A percentile compares a stretch with the other conserved stretches of the same genome.
phyloP scores from a whole-genome alignment of 2,329 filamentous ascomycete species.

The Colletotrichum chlorophyti region DNA sequence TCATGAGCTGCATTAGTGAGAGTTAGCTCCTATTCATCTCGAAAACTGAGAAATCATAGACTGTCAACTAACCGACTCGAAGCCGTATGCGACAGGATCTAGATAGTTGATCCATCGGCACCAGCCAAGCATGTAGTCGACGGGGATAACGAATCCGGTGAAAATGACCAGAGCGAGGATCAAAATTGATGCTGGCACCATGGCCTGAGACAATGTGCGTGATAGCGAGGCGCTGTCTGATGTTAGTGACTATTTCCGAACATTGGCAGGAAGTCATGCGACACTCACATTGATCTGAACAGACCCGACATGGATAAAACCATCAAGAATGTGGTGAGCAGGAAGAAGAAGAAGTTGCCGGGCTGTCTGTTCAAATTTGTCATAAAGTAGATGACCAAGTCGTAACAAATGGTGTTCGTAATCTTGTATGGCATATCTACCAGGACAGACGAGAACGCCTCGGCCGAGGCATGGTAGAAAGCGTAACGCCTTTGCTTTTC shows the following conservation, averaged over 20 bases:
- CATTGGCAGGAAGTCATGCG: no score
- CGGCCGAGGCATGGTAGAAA: slow-evolving; percentile 40
- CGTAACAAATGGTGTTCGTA: slow-evolving; percentile 62
- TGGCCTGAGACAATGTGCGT: slow-evolving; percentile 58
- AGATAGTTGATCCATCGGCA: slow-evolving; percentile 65
- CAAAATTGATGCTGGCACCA: slow-evolving; percentile 58
- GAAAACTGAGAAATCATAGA: background rate
- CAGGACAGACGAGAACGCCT: slow-evolving; percentile 23
- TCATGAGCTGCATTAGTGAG: slow-evolving; percentile 40
- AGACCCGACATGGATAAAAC: slow-evolving; percentile 43
- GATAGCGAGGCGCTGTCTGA: slow-evolving; percentile 47
- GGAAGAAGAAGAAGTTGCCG: slow-evolving; percentile 60
- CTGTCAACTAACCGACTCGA: slow-evolving; percentile 60
- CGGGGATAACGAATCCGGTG: slow-evolving; percentile 57
- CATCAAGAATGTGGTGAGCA: slow-evolving; percentile 56
- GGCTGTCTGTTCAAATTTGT: slow-evolving; percentile 63
- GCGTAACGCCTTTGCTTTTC: slow-evolving; percentile 38
- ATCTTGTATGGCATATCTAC: slow-evolving; percentile 39
- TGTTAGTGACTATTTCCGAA: background rate
- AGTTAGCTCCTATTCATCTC: background rate
- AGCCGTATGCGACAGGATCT: slow-evolving; percentile 63
- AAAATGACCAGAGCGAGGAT: slow-evolving; percentile 63
- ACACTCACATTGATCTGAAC: slow-evolving; percentile 50
- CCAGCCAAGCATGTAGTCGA: slow-evolving; percentile 46
- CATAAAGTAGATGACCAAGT: slow-evolving; percentile 71